phyloP scores from a whole-genome alignment of 257 asterid genomes.

The Pogostemon cablin region DNA sequence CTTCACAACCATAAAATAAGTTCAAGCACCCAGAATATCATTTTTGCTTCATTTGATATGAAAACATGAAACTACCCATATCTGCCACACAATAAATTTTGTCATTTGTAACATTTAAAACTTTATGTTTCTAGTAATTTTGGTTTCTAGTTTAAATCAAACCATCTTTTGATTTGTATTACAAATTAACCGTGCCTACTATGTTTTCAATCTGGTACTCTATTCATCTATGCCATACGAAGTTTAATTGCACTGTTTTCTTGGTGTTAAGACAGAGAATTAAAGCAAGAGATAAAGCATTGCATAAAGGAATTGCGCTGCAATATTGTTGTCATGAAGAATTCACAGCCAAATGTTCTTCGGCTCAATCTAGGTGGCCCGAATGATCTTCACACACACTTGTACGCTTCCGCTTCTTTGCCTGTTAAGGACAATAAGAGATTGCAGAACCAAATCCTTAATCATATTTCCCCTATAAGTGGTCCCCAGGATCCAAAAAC shows the following conservation, averaged over 20 bases:
- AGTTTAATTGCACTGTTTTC: slow-evolving; percentile 32
- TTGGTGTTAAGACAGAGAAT: slow-evolving; percentile 53
- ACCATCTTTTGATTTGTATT: too few relatives aligned
- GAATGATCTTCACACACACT: slow-evolving; percentile 54
- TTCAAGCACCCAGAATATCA: not conserved
- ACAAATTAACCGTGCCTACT: not conserved
- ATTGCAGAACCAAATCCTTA: slow-evolving; percentile 44
- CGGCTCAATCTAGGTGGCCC: slow-evolving; percentile 71
- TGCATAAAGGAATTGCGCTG: slow-evolving; percentile 80
- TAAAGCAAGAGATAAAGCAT: slow-evolving; percentile 74
- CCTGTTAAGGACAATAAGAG: slow-evolving; percentile 47
- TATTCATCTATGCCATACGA: slow-evolving; percentile 22
- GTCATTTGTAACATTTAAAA: not conserved
- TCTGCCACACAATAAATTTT: not conserved
- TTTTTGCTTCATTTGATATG: not conserved
- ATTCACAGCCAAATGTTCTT: slow-evolving; percentile 76
- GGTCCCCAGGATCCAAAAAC: slow-evolving; percentile 67
- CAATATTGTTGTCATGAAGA: slow-evolving; percentile 85
- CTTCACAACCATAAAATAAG: not conserved
- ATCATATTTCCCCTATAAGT: slow-evolving; percentile 66
- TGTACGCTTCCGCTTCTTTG: slow-evolving; percentile 59
- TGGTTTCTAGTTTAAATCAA: not conserved
- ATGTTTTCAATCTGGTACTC: not conserved
- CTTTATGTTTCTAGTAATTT: not conserved
- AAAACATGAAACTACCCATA: slow-evolving; percentile 12